These are phyloP conservation scores for Penicillium cosmopolitanum DNA, from an alignment of 495 filamentous ascomycete genomes.

Conservation along the genomic window DNA sequence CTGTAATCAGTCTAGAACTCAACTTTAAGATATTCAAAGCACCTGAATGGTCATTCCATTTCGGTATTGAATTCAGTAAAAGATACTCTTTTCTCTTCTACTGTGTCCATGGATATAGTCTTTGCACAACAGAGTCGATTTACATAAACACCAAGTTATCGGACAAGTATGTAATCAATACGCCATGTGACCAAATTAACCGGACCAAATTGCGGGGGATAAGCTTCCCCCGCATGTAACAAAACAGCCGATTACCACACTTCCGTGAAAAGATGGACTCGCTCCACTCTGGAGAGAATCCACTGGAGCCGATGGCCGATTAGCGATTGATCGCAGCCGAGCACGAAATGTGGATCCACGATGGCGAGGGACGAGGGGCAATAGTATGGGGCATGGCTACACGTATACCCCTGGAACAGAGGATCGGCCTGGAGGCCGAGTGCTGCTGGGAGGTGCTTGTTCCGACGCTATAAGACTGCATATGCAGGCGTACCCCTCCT, in stretches of 20 bases:
- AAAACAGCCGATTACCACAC: slow-evolving; percentile 11
- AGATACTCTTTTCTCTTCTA: no score
- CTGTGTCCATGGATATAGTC: no score
- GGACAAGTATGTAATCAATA: not conserved
- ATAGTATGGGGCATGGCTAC: not conserved
- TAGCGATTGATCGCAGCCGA: slow-evolving; percentile 29
- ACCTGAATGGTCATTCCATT: no score
- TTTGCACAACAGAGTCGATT: no score
- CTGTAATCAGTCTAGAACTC: no score
- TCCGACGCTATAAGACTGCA: slow-evolving; percentile 12
- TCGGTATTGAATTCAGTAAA: no score
- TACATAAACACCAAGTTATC: no score
- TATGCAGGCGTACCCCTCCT: slow-evolving; percentile 11
- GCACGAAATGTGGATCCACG: slow-evolving; percentile 20
- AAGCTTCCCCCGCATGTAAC: slow-evolving; percentile 25
- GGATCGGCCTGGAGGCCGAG: slow-evolving; percentile 6
- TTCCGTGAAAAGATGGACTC: not conserved
- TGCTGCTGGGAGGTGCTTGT: not conserved
- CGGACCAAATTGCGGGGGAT: not conserved
- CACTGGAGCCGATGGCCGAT: slow-evolving; percentile 34
- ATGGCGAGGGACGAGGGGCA: slow-evolving; percentile 7
- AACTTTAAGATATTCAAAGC: no score
- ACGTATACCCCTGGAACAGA: no score
- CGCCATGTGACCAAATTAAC: not conserved
- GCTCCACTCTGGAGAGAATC: not conserved